phyloP scores from a whole-genome alignment of 306 rosid species.

The Sicyos baderoa region DNA sequence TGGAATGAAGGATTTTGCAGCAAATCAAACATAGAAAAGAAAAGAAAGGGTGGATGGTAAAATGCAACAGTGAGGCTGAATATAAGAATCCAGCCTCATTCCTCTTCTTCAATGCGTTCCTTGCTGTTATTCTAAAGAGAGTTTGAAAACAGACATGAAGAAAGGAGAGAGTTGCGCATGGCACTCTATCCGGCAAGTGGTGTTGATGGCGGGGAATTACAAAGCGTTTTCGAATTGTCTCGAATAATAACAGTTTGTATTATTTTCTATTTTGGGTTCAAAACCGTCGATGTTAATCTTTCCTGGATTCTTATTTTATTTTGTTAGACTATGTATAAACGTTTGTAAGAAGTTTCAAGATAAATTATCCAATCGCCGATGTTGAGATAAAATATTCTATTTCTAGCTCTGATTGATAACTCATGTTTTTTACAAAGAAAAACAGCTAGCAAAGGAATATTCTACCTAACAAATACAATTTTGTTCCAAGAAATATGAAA shows the following conservation, averaged over 20 bases:
- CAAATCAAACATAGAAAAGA: not conserved
- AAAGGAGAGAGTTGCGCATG: not conserved
- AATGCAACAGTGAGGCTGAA: not conserved
- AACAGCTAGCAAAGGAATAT: not conserved
- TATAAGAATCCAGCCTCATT: conserved; percentile 2
- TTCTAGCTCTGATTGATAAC: not conserved
- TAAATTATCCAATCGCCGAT: not conserved
- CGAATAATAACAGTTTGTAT: not conserved
- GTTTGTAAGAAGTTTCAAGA: no score
- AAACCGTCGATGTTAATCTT: not conserved
- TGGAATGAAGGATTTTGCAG: not conserved
- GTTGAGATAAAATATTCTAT: no score
- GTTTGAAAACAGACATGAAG: not conserved
- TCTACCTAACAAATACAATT: not conserved
- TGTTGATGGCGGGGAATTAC: not conserved
- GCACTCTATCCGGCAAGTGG: not conserved
- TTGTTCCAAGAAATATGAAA: not conserved
- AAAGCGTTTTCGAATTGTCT: not conserved
- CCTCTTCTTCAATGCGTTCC: not conserved
- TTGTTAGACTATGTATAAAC: not conserved
- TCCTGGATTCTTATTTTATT: not conserved
- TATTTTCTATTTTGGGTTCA: not conserved
- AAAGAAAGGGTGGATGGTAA: not conserved
- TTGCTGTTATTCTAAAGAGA: not conserved
- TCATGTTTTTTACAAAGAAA: not conserved